These are phyloP conservation scores for Arthroderma sp. DNA, from an alignment of 2,329 filamentous ascomycete species.

Conservation along the genomic window DNA sequence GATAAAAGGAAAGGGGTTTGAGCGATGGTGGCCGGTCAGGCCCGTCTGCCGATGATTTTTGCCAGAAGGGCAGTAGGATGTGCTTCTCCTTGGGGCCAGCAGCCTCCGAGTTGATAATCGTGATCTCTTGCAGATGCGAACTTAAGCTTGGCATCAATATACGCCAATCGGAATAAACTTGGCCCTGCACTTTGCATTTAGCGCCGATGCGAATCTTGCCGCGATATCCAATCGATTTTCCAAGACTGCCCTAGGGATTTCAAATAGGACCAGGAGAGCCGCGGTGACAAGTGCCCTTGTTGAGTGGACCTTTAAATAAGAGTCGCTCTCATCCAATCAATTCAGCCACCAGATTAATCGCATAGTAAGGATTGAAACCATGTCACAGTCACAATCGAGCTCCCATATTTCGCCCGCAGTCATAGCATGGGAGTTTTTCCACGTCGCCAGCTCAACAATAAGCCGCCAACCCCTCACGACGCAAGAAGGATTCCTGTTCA, in stretches of 20 bases:
- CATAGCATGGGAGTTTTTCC: neutral
- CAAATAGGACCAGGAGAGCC: constrained; percentile 18
- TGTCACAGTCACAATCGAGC: neutral
- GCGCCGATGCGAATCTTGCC: constrained; percentile 26
- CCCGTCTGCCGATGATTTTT: neutral
- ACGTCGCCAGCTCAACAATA: neutral
- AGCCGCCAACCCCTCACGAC: neutral
- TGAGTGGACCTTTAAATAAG: neutral
- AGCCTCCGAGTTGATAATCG: constrained; percentile 18
- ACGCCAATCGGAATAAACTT: constrained; percentile 3
- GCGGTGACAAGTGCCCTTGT: constrained; percentile 16
- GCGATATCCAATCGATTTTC: constrained; percentile 30
- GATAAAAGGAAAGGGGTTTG: neutral
- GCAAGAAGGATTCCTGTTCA: neutral
- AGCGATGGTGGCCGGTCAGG: neutral
- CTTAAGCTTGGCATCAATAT: neutral
- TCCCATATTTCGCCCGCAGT: neutral
- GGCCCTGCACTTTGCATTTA: constrained; percentile 16
- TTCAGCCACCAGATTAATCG: constrained; percentile 25
- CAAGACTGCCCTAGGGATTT: constrained; percentile 19
- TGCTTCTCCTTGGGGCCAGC: neutral
- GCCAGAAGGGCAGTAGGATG: neutral
- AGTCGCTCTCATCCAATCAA: constrained; percentile 24
- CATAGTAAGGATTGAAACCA: neutral
- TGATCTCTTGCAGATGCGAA: constrained; percentile 26